Base-by-base conservation (phyloP, 768 basidiomycete genomes). In the Phaeotremella fagi region DNA sequence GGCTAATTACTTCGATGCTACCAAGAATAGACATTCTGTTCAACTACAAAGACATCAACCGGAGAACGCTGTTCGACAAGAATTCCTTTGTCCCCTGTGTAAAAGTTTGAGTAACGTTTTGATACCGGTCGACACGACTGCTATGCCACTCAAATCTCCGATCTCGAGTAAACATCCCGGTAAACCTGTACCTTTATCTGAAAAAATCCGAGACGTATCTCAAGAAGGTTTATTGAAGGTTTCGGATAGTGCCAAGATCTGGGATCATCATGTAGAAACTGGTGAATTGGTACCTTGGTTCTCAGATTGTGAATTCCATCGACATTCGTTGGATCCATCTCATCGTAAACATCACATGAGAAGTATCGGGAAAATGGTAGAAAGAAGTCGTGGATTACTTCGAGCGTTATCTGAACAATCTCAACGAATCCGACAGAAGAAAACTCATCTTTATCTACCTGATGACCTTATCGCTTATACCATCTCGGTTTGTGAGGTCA, bases 81-180 rank as follows among this genome's bases (percentile, higher is more conserved):
- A 99, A 66, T 98, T 85, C 76, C 87, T 97, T 43, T 99, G 95
- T 63, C 95, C 95, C 1, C 77, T 99, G 3, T 99, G 95, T 79
- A 98, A 98, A 76, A 90, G 88, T 63, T 78, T 97, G 4, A 91
- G 94, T 2, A 99, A 99, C 72, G 83, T 90, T 26, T 85, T 99
- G 36, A 79, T 99, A 0, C 95, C 95, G 0, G 84, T 92, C 45
- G 66, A 71, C 29, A 45, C 49, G 16, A 78, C 81, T 22, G 54
- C 55, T 51, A 59, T 52, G 26, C 22, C 15, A 14, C 58, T 45
- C 22, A 53, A 57, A 55, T 45, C 54, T 16, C 55, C 55, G n/a
- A 37, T 55, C 60, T 42, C 53, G 25, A 46, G 29, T 37, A 79
- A 77, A 29, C 71, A 79, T 9, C 37, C 51, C 12, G 63, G 55